Base-by-base conservation (phyloP, 495 filamentous ascomycete genomes). In the Xylaria venustula region DNA sequence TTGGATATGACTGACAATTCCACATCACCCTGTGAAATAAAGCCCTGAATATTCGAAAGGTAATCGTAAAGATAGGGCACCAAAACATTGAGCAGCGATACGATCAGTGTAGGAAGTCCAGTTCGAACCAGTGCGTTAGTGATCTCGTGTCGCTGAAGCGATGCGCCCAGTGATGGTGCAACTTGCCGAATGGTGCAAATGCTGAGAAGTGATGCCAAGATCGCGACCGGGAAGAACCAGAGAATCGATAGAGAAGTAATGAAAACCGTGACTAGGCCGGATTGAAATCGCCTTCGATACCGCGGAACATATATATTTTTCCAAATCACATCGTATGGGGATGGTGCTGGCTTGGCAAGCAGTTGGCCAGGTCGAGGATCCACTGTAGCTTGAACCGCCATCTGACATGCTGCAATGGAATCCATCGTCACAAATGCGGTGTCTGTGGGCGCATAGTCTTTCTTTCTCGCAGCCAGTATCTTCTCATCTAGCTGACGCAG, bases 381-480 rank as follows among this genome's bases (percentile, higher is more conserved):
- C 26, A 99, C 83, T 4, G 92, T 86, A 0, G 95, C 91, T 72
- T 99, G 94, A 42, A 95, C 87, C 15, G 92, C 91, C 89, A 97
- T 95, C 78, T 98, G 94, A 62, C 80, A 83, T 22, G 92, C 86
- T n/a, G 91, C 89, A 60, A 93, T 91, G 17, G 92, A 96, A 72
- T 97, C 88, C 90, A 99, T 92, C 0, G 95, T 97, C 32, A 99
- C 91, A 71, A 98, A 98, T 7, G 95, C 95, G 34, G 95, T 78
- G 42, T 92, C 86, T 0, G 86, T 92, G 1, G 95, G 81, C 8
- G 80, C 75, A 68, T 90, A 97, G 15, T 88, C 86, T 70, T 93
- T 93, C 64, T 84, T 83, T 25, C 95, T 83, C 0, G 89, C 86
- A 15, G 63, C 71, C 20, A 71, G 71, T 42, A 99, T 93, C 65